Evolutionary conservation across 257 asterid genomes (phyloP), one percentile per base, ranked within the genome.

Genomic region (Echium plantagineum): DNA sequence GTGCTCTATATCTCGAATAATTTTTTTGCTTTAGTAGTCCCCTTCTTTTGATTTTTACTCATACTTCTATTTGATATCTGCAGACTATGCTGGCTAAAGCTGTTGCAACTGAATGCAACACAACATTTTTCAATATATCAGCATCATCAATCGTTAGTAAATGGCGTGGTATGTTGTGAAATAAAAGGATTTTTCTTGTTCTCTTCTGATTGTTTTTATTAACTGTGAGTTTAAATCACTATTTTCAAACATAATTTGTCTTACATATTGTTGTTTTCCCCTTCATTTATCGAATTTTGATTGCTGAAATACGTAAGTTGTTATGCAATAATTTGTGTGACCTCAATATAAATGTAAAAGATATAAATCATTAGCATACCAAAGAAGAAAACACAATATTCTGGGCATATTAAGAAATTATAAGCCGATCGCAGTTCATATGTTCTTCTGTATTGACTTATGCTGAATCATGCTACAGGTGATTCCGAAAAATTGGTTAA

Each of bases 41-140:
- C 2, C 46, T 32, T 32, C n/a, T 32, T 32, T 3, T 61, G 30
- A 16, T 61, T 21, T 42, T 56, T 16, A 9, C n/a, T 48, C 51
- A 57, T 38, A 32, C 22, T 21, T 7, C 59, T 65, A 66, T 63
- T 48, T 57, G 58, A 59, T 63, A 12, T 61, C 77, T 19, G 80
- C 81, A 93, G 98, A 93, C 98, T 62, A 88, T 93, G 97, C 88
- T 93, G 70, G 98, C 98, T 46, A 93, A 93, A 78, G 97, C 98
- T 80, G 98, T 93, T 68, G 98, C 98, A 69, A 93, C 98, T 18
- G 97, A 89, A 82, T 93, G 98, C 87, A 88, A 93, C 5, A 93
- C 98, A 35, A 93, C 98, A 65, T 89, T 89, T 79, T 93, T 93
- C 87, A 93, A 93, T 78, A 93, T 93, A 66, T 93, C 98, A 69